phyloP scores from a whole-genome alignment of 1,284 basidiomycete genomes.

The Ustilago shanxiensis region DNA sequence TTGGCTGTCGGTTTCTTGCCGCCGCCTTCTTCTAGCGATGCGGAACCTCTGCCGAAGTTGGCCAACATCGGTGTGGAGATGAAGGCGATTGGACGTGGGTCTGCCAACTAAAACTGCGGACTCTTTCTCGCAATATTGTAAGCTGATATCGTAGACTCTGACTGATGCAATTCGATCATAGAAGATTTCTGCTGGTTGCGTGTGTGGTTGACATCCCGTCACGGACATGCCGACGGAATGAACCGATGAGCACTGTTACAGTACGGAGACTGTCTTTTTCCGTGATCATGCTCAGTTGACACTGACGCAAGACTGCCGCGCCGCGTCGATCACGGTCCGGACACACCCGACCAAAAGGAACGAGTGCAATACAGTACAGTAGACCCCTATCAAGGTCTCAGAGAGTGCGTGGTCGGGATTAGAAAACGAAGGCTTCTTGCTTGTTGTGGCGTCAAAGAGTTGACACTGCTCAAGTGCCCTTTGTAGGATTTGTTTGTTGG shows the following conservation, averaged over 20 bases:
- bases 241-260: no score
- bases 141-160: neutral
- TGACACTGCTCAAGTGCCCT: neutral
- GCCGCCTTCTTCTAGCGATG: conserved; percentile 26
- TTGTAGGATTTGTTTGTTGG: conserved; percentile 5
- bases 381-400: no score
- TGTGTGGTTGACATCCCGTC: neutral
- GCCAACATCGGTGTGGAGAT: conserved; percentile 46
- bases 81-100: conserved; percentile 68
- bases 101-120: conserved; percentile 60
- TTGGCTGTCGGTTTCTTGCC: conserved; percentile 84
- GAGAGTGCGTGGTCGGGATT: no score
- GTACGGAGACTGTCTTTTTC: no score
- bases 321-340: no score
- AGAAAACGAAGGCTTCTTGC: no score
- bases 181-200: neutral
- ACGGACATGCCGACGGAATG: no score
- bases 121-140: neutral
- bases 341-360: no score
- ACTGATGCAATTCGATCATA: neutral
- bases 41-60: conserved; percentile 58
- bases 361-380: no score
- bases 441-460: neutral
- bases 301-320: no score
- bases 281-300: no score